phyloP scores from a whole-genome alignment of 2,329 filamentous ascomycete species.

The Sporothrix euskadiensis region DNA sequence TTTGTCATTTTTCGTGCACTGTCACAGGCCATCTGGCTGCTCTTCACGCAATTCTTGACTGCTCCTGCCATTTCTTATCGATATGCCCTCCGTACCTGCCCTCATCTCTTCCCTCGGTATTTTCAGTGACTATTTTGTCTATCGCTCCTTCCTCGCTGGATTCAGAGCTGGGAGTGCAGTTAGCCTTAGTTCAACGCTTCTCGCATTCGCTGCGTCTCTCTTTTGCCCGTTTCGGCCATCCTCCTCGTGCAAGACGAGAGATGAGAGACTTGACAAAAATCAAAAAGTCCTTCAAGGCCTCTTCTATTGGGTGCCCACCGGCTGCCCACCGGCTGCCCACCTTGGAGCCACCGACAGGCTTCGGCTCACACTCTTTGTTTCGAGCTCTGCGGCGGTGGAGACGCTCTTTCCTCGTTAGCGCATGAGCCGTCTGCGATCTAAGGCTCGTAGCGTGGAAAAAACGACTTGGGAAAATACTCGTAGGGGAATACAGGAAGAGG shows the following conservation, averaged over 20 bases:
- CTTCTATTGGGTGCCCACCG: neutral
- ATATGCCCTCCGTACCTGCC: neutral
- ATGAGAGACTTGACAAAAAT: neutral
- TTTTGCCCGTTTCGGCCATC: slow-evolving; percentile 9
- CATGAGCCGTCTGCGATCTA: slow-evolving; percentile 15
- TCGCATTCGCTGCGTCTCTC: neutral
- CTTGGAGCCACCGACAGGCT: neutral
- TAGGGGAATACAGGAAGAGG: neutral
- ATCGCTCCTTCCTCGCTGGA: neutral
- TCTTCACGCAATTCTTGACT: neutral
- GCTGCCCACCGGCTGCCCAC: neutral
- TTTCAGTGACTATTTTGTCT: neutral
- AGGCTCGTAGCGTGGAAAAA: slow-evolving; percentile 23
- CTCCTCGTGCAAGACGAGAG: neutral
- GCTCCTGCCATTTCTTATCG: slow-evolving; percentile 7
- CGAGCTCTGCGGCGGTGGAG: neutral
- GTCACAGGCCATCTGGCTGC: neutral
- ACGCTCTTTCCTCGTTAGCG: slow-evolving; percentile 5
- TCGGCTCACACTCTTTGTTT: slow-evolving; percentile 10
- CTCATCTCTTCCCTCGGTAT: neutral
- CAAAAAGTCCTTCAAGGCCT: neutral
- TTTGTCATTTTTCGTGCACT: neutral
- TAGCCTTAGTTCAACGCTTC: neutral
- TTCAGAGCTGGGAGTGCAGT: neutral
- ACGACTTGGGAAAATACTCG: neutral